Conservation (phyloP, 2,329 filamentous ascomycete species). For the Aureobasidium mangrovei region DNA sequence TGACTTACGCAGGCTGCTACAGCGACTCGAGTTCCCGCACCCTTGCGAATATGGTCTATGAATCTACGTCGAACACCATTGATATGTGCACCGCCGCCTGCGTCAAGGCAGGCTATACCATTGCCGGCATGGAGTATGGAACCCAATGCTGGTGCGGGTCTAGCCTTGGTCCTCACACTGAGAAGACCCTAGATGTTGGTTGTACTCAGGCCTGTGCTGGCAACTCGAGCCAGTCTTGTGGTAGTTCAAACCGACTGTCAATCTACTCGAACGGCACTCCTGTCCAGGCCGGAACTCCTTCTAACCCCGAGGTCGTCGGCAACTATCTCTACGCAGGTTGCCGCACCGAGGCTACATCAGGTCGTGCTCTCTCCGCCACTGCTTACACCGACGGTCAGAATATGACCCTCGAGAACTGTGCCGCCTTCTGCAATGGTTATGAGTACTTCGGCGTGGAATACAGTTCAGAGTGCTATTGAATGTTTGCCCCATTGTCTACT, state of each 20-base stretch:
- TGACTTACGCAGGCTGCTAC: constrained; percentile 32
- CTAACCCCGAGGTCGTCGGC: constrained; percentile 23
- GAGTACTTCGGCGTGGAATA: constrained; percentile 34
- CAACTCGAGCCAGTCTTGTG: constrained; percentile 26
- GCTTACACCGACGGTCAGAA: constrained; percentile 20
- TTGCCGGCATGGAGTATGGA: constrained; percentile 29
- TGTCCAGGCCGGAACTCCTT: constrained; percentile 18
- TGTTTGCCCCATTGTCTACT: too few relatives aligned
- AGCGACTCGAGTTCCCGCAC: constrained; percentile 22
- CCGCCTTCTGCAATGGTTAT: constrained; percentile 28
- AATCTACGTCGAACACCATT: constrained; percentile 24
- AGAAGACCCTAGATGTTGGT: constrained; percentile 24
- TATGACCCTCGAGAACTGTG: constrained; percentile 35
- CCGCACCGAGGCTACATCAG: constrained; percentile 24
- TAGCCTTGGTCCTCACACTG: constrained; percentile 20
- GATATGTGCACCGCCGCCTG: constrained; percentile 26
- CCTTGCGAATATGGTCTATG: constrained; percentile 22
- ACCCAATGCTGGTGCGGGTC: constrained; percentile 30
- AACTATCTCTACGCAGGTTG: constrained; percentile 24
- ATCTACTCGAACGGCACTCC: constrained; percentile 25
- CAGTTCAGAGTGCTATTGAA: constrained; percentile 29
- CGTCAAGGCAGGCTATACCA: constrained; percentile 23
- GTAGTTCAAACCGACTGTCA: constrained; percentile 24
- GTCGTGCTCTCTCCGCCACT: constrained; percentile 22
- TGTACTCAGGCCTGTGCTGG: constrained; percentile 26